Percentiles rank a stretch among this genome's conserved stretches.
Conservation (phyloP, 768 basidiomycete genomes). For the Pleurotus cornucopiae region DNA sequence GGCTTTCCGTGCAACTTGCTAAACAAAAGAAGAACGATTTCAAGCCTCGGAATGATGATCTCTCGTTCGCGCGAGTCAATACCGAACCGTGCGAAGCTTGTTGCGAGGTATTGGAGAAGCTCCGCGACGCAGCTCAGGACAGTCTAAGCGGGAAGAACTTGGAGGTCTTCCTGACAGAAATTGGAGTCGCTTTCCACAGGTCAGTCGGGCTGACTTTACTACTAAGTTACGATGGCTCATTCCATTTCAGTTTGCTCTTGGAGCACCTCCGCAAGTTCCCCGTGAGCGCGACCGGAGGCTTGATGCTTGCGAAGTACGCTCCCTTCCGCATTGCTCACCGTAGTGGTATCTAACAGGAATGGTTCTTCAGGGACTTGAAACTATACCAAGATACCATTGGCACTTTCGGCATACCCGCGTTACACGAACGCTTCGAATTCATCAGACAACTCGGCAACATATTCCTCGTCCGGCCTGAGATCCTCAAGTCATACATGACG, state of each 20-base stretch:
- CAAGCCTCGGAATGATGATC: slow-evolving; percentile 93
- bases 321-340: too few species aligned
- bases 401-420: slow-evolving; percentile 76
- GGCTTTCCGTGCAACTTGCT: slow-evolving; percentile 70
- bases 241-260: slow-evolving; percentile 63
- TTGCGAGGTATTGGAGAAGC: slow-evolving; percentile 80
- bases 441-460: slow-evolving; percentile 95
- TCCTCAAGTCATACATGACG: slow-evolving; percentile 91
- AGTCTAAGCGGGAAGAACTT: slow-evolving; percentile 89
- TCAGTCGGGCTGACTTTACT: slow-evolving; percentile 17
- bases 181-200: slow-evolving; percentile 95
- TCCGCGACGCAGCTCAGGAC: slow-evolving; percentile 70
- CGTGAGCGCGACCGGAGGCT: slow-evolving; percentile 92
- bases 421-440: slow-evolving; percentile 96
- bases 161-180: slow-evolving; percentile 88
- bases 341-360: background rate
- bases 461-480: slow-evolving; percentile 94
- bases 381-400: slow-evolving; percentile 89
- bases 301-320: slow-evolving; percentile 92
- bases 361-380: slow-evolving; percentile 78
- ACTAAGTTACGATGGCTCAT: background rate
- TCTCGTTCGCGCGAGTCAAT: slow-evolving; percentile 90
- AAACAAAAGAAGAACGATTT: slow-evolving; percentile 97
- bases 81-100: slow-evolving; percentile 89
- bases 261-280: slow-evolving; percentile 97